Conservation (phyloP, 345 rosid genomes). For the Sapria himalayana region DNA sequence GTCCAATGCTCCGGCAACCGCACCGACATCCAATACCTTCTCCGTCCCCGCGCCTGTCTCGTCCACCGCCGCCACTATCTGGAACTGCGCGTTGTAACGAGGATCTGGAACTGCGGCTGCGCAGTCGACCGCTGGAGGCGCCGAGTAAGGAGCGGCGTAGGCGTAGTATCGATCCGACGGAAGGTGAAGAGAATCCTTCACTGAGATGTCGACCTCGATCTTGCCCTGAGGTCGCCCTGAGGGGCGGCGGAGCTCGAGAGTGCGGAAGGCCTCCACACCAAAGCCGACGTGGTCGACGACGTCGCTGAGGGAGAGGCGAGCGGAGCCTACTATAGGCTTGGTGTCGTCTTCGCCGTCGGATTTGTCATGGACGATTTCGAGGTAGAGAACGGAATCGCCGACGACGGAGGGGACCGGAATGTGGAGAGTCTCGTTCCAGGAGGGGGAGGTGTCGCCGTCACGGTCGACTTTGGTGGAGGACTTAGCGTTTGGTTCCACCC, state of each 20-base stretch:
- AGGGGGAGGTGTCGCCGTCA: conserved; percentile 40
- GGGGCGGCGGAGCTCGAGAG: conserved; percentile 55
- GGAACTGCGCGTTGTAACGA: background rate
- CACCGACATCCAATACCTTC: conserved; percentile 71
- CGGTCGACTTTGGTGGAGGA: conserved; percentile 40
- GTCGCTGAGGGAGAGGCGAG: conserved; percentile 33
- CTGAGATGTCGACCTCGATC: conserved; percentile 27
- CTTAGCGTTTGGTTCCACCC: conserved; percentile 41
- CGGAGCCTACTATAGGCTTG: conserved; percentile 67
- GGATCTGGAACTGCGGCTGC: conserved; percentile 10
- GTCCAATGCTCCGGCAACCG: conserved; percentile 54
- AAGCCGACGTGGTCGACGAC: conserved; percentile 39
- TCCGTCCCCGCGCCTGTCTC: conserved; percentile 48
- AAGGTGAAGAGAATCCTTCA: conserved; percentile 17
- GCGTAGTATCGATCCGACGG: conserved; percentile 12
- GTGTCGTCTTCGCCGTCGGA: conserved; percentile 44
- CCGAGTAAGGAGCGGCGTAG: conserved; percentile 11
- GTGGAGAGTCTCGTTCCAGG: conserved; percentile 39
- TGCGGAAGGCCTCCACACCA: conserved; percentile 15
- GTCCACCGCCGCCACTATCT: conserved; percentile 10
- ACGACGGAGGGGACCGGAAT: conserved; percentile 23
- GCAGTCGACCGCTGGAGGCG: conserved; percentile 9
- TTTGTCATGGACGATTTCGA: conserved; percentile 52
- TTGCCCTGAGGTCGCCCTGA: conserved; percentile 88
- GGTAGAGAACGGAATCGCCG: conserved; percentile 17